Evolutionary conservation across 1,284 basidiomycete species (phyloP).

Genomic region (Polyporus tsugae): DNA sequence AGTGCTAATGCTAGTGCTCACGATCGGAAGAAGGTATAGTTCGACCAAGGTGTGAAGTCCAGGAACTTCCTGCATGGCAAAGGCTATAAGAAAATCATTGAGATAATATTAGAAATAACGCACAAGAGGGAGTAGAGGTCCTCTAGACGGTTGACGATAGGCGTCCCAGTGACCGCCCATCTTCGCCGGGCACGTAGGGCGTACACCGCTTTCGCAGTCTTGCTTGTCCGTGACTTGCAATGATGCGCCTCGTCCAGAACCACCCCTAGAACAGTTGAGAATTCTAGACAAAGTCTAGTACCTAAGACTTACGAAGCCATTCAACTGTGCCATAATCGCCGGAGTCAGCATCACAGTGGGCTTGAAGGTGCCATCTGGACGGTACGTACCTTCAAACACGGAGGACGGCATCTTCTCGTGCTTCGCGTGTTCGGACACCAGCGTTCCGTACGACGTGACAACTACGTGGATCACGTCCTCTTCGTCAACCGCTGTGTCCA

Average conservation of each 20-base stretch:
- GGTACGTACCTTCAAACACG: constrained; percentile 70
- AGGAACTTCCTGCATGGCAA: constrained; percentile 79
- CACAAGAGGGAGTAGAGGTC: constrained; percentile 91
- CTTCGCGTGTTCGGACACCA: constrained; percentile 86
- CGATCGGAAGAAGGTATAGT: constrained; percentile 88
- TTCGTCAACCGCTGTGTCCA: constrained; percentile 54
- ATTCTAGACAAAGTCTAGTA: neutral
- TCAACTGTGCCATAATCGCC: constrained; percentile 55
- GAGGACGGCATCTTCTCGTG: constrained; percentile 54
- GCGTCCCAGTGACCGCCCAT: constrained; percentile 96
- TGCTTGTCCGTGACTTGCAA: constrained; percentile 92
- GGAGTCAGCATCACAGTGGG: neutral
- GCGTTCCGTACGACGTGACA: constrained; percentile 90
- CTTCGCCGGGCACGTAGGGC: constrained; percentile 81
- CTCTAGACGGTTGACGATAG: constrained; percentile 95
- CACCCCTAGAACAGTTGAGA: constrained; percentile 44
- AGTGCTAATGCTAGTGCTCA: constrained; percentile 52
- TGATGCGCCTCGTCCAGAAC: constrained; percentile 94
- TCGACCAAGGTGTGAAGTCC: constrained; percentile 91
- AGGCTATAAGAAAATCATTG: constrained; percentile 1
- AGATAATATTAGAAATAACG: constrained; percentile 36
- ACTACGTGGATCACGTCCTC: constrained; percentile 70
- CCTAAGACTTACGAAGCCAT: constrained; percentile 65
- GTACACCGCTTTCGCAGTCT: constrained; percentile 91
- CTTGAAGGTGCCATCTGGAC: neutral